phyloP scores from a whole-genome alignment of 306 rosid species.

The Fragaria nilgerrensis region DNA sequence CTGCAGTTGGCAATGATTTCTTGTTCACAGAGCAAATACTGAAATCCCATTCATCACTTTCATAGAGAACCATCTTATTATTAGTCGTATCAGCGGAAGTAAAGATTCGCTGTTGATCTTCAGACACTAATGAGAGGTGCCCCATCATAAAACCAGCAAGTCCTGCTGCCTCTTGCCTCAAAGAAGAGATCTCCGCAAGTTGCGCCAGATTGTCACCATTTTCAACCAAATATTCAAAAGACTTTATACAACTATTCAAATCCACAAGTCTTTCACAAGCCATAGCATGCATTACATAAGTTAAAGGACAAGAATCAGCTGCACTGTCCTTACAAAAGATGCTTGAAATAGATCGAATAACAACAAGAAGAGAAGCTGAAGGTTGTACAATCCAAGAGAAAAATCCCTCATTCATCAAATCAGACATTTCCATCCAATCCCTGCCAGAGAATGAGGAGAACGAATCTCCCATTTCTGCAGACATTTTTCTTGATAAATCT shows the following conservation, averaged over 20 bases:
- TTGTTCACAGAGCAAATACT: conserved; percentile 43
- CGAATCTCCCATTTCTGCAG: conserved; percentile 54
- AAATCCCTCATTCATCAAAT: conserved; percentile 52
- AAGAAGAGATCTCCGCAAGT: conserved; percentile 33
- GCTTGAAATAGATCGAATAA: conserved; percentile 54
- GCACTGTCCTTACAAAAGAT: conserved; percentile 41
- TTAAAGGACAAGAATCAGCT: conserved; percentile 50
- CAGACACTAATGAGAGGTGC: conserved; percentile 43
- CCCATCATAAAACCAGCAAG: conserved; percentile 75
- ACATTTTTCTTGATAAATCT: conserved; percentile 61
- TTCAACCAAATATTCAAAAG: conserved; percentile 58
- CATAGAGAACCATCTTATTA: conserved; percentile 34
- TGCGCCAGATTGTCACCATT: conserved; percentile 42
- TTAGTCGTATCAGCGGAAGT: conserved; percentile 31
- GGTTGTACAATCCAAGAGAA: conserved; percentile 76
- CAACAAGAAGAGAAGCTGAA: conserved; percentile 65
- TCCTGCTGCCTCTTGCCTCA: conserved; percentile 69
- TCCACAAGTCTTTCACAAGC: conserved; percentile 81
- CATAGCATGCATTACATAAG: conserved; percentile 68
- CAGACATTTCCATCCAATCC: conserved; percentile 71
- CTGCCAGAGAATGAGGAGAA: conserved; percentile 56
- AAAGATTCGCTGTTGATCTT: conserved; percentile 38
- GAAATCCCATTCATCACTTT: conserved; percentile 54
- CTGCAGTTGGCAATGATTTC: conserved; percentile 61
- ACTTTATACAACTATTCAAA: conserved; percentile 65